Evolutionary conservation across 331 rosid species (phyloP), one percentile per base, ranked within the genome.

Genomic region (Rhamnella rubrinervis): DNA sequence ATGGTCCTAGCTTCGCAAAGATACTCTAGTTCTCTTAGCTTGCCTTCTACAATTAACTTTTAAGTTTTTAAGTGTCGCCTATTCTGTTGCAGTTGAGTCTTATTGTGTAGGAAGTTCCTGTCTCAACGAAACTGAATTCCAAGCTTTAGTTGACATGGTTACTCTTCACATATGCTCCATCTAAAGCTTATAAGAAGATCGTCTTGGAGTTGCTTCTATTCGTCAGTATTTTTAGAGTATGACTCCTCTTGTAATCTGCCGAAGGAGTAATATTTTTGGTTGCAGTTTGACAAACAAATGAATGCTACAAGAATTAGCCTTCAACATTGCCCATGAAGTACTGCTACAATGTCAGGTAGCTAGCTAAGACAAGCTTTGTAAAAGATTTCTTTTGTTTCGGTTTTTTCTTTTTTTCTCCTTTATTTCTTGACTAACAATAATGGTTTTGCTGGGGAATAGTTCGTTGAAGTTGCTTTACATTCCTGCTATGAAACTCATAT

Each of bases 91-190:
- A 38, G 92, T 91, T 82, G 89, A 93, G 70, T 77, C 92, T 63
- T 84, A 73, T 70, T 93, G 97, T 84, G 46, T 93, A 17, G 84
- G 82, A 53, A 78, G 78, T 61, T 81, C 88, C 19, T 93, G 97
- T 74, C 87, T 83, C 58, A 78, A 85, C 74, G 68, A 78, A 79
- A 74, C 95, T 16, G 80, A 74, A 76, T 93, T 93, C 74, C 81
- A 79, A 70, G 92, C 95, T 14, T 71, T 84, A 83, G 81, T 91
- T 85, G 98, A 93, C 70, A 93, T 5, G 98, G 98, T 72, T 75
- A 96, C 31, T 93, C 98, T 52, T 93, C 81, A 88, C 98, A 14
- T 85, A 84, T 77, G 92, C 91, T 72, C 98, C 98, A 0, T 82
- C 87, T 55, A 85, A 83, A 62, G 88, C 74, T 46, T 91, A 87